Evolutionary conservation across 306 rosid genomes (phyloP), one percentile per base, ranked within the genome.

Genomic region (Lablab purpureus): DNA sequence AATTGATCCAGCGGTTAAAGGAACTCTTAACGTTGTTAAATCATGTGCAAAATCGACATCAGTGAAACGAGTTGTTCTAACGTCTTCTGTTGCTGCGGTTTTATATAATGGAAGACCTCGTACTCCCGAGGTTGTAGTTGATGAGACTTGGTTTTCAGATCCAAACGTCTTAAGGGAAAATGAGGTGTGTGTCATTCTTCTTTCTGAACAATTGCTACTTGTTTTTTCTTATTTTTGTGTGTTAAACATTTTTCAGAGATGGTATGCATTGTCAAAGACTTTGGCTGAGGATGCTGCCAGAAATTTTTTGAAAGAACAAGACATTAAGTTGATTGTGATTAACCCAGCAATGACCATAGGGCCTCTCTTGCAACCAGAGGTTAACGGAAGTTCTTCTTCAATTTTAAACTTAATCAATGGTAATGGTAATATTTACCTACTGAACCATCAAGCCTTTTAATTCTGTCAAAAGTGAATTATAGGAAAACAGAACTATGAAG

Each of bases 321-420:
- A 43, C 51, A 81, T 74, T 30, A 74, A 74, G 54, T 41, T 67
- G 5, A 21, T 81, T 81, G 71, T 51, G 30, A 74, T 81, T 15
- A 67, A 74, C 59, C 84, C 80, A 6, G 21, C 46, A 17, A 17
- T 81, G 34, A 0, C 13, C 0, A 32, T 46, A 15, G 80, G 84
- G 0, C 84, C 71, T 19, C 71, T 74, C 32, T 34, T 81, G 56
- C 84, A 81, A 56, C 55, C 76, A 30, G 76, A 81, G 0, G 81
- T 93, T 36, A 93, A 93, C 55, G 83, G 81, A 32, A 91, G 93
- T 79, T 85, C 85, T 71, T 75, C 87, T 19, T 67, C 78, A 3
- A 23, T 93, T 79, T 43, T 87, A 77, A 82, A 86, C 77, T 41
- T 93, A 25, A 64, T 91, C 25, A 88, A 85, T 49, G 98, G 98